A percentile compares a stretch with the other conserved stretches of the same genome.
These are phyloP conservation scores for Arbutus unedo DNA, from an alignment of 148 eudicot genomes.

Conservation along the genomic window DNA sequence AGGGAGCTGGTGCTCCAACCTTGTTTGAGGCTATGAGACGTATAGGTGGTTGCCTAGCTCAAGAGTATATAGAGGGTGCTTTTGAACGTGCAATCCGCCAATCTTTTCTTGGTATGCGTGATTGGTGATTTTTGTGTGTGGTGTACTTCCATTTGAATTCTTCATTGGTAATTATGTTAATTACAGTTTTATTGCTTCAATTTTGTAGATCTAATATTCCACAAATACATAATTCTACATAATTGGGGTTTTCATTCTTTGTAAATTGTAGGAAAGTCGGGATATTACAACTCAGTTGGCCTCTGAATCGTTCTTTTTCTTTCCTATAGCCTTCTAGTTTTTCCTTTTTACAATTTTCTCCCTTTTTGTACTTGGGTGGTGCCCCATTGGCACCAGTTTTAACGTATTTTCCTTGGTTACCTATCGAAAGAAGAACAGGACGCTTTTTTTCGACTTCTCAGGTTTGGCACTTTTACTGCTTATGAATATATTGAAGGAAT, in stretches of 20 bases:
- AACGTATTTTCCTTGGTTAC: not conserved
- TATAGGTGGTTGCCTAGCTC: constrained; percentile 63
- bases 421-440: not conserved
- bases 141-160: not conserved
- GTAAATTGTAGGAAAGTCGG: not conserved
- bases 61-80: constrained; percentile 54
- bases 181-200: not conserved
- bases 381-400: not conserved
- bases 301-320: not conserved
- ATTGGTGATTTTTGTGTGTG: not conserved
- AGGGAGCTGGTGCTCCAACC: constrained; percentile 99
- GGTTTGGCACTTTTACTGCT: not conserved
- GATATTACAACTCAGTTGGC: not conserved
- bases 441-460: not conserved
- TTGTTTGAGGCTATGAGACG: constrained; percentile 94
- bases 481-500: not conserved
- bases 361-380: not conserved
- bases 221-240: not conserved
- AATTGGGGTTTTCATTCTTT: not conserved
- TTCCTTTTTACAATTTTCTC: not conserved
- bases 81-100: constrained; percentile 73
- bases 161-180: not conserved
- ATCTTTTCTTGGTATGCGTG: constrained; percentile 75
- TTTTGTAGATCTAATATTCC: not conserved
- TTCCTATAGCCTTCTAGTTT: not conserved